Conservation (phyloP, 257 asterid genomes). For the Prunella vulgaris region DNA sequence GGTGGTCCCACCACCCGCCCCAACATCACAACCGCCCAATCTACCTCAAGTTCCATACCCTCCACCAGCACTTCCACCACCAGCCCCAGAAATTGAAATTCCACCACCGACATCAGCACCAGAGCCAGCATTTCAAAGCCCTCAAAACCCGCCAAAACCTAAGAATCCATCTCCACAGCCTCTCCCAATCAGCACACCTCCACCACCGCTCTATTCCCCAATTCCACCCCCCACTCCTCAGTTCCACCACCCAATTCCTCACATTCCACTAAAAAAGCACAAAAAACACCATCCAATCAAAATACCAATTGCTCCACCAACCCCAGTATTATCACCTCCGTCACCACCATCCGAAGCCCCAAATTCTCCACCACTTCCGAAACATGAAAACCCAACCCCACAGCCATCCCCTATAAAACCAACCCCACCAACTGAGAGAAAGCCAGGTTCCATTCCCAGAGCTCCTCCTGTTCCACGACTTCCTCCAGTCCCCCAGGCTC, state of each 20-base stretch:
- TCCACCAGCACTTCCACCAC: slow-evolving; percentile 20
- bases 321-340: background rate
- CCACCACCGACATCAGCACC: slow-evolving; percentile 21
- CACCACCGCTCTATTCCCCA: slow-evolving; percentile 12
- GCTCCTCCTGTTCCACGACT: slow-evolving; percentile 59
- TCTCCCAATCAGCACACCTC: background rate
- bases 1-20: slow-evolving; percentile 12
- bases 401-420: slow-evolving; percentile 23
- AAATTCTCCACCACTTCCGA: slow-evolving; percentile 23
- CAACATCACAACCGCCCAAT: background rate
- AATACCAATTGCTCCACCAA: slow-evolving; percentile 7
- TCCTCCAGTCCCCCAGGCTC: slow-evolving; percentile 38
- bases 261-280: slow-evolving; percentile 8
- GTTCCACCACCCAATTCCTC: background rate
- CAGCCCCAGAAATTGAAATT: background rate
- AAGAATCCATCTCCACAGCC: slow-evolving; percentile 18
- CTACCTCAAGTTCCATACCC: slow-evolving; percentile 4
- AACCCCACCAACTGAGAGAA: slow-evolving; percentile 22
- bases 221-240: slow-evolving; percentile 18
- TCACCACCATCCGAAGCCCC: background rate
- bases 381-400: slow-evolving; percentile 3
- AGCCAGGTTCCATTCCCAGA: slow-evolving; percentile 39
- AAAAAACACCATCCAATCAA: background rate
- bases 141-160: slow-evolving; percentile 9
- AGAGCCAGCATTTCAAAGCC: background rate